Evolutionary conservation across 129 eudicot genomes (phyloP).

Genomic region (Chrysanthemum makinoi): DNA sequence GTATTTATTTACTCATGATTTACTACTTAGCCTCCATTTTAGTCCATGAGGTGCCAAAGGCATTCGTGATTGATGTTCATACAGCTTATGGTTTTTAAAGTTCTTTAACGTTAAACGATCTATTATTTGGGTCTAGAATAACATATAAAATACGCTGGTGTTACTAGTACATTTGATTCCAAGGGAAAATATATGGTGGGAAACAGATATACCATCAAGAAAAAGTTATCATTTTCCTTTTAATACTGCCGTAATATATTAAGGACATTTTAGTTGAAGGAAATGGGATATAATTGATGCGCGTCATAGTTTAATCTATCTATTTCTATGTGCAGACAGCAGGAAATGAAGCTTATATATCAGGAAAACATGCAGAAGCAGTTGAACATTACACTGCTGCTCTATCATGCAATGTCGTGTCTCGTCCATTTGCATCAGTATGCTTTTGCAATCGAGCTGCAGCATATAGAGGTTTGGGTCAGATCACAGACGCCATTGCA

Average conservation of each 20-base stretch:
- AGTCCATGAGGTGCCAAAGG: not conserved
- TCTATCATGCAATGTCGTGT: slow-evolving; percentile 73
- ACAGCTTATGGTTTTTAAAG: not conserved
- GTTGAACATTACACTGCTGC: slow-evolving; percentile 86
- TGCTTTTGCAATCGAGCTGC: slow-evolving; percentile 97
- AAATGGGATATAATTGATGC: not conserved
- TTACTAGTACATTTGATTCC: not conserved
- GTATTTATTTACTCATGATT: not conserved
- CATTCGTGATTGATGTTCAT: not conserved
- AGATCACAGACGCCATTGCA: slow-evolving; percentile 82
- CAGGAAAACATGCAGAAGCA: slow-evolving; percentile 85
- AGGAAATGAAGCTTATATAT: slow-evolving; percentile 93
- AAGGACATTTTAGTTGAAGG: not conserved
- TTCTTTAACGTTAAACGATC: not conserved
- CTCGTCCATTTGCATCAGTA: slow-evolving; percentile 79
- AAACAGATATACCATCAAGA: not conserved
- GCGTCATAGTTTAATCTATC: not conserved
- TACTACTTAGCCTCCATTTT: not conserved
- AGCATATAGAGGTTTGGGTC: slow-evolving; percentile 80
- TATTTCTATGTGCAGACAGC: slow-evolving; percentile 53
- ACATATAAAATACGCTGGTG: not conserved
- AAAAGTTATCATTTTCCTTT: not conserved
- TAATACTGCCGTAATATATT: no score
- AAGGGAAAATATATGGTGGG: not conserved
- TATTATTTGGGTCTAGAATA: not conserved